These are phyloP conservation scores for Didymella lethalis DNA, from an alignment of 2,329 filamentous ascomycete genomes.

Conservation along the genomic window DNA sequence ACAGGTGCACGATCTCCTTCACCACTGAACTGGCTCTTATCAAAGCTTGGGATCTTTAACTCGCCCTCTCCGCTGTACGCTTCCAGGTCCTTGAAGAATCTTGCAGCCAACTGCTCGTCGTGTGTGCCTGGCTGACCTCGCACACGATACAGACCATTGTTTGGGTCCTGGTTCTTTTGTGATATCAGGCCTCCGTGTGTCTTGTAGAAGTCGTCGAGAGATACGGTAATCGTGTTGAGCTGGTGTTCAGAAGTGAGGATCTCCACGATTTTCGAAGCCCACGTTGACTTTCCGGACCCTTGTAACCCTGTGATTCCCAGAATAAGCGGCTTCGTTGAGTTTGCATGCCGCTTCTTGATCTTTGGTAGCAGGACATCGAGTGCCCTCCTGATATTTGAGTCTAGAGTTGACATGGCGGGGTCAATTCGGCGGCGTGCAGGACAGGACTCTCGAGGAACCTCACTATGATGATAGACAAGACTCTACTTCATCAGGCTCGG, in stretches of 20 bases:
- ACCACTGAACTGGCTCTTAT: slow-evolving; percentile 80
- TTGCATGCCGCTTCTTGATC: slow-evolving; percentile 31
- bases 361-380: slow-evolving; percentile 42
- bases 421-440: neutral
- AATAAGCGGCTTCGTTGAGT: slow-evolving; percentile 72
- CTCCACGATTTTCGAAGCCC: slow-evolving; percentile 61
- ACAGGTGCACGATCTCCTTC: slow-evolving; percentile 76
- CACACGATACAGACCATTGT: slow-evolving; percentile 80
- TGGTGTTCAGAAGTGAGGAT: slow-evolving; percentile 35
- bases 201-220: slow-evolving; percentile 86
- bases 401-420: slow-evolving; percentile 37
- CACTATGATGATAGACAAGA: neutral
- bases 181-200: slow-evolving; percentile 71
- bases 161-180: slow-evolving; percentile 69
- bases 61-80: slow-evolving; percentile 57
- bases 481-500: neutral
- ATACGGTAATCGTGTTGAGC: slow-evolving; percentile 44
- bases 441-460: neutral
- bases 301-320: slow-evolving; percentile 91
- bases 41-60: slow-evolving; percentile 75
- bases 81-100: slow-evolving; percentile 69
- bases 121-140: slow-evolving; percentile 87
- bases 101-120: slow-evolving; percentile 70
- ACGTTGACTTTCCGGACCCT: slow-evolving; percentile 89
- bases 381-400: slow-evolving; percentile 39